Percentiles rank a stretch among this genome's conserved stretches.
phyloP scores from a whole-genome alignment of 1,139 yeast species.

The Sporopachydermia cereana region DNA sequence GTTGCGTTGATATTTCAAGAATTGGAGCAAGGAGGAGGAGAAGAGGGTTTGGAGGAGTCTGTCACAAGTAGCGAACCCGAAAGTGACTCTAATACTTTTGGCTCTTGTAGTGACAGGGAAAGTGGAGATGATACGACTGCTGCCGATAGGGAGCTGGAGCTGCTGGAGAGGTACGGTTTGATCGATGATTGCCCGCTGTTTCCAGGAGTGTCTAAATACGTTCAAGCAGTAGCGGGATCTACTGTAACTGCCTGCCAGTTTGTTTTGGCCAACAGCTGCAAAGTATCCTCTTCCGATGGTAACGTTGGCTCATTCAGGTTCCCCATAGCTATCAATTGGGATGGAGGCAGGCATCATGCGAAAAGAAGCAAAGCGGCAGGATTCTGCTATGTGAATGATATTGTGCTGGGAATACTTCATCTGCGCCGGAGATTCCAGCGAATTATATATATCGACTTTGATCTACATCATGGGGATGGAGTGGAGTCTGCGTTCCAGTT shows the following conservation, averaged over 20 bases:
- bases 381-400: slow-evolving; percentile 64
- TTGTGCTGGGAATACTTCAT: slow-evolving; percentile 40
- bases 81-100: slow-evolving; percentile 1
- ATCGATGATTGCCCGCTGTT: slow-evolving; percentile 57
- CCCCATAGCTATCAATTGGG: slow-evolving; percentile 53
- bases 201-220: slow-evolving; percentile 40
- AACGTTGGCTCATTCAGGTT: not conserved
- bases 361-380: slow-evolving; percentile 48
- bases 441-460: slow-evolving; percentile 57
- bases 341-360: slow-evolving; percentile 74
- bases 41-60: slow-evolving; percentile 7
- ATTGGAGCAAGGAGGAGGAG: slow-evolving; percentile 8
- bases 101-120: not conserved
- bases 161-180: slow-evolving; percentile 28
- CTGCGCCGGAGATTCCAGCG: slow-evolving; percentile 36
- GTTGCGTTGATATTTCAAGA: slow-evolving; percentile 23
- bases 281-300: slow-evolving; percentile 12
- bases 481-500: slow-evolving; percentile 54
- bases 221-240: slow-evolving; percentile 43
- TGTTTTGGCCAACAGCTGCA: slow-evolving; percentile 14
- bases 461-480: slow-evolving; percentile 74
- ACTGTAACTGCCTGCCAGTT: slow-evolving; percentile 39
- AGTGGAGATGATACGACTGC: not conserved
- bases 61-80: not conserved
- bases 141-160: not conserved